Conservation (phyloP, 2,329 filamentous ascomycete species). For the Aspergillus ibericus region DNA sequence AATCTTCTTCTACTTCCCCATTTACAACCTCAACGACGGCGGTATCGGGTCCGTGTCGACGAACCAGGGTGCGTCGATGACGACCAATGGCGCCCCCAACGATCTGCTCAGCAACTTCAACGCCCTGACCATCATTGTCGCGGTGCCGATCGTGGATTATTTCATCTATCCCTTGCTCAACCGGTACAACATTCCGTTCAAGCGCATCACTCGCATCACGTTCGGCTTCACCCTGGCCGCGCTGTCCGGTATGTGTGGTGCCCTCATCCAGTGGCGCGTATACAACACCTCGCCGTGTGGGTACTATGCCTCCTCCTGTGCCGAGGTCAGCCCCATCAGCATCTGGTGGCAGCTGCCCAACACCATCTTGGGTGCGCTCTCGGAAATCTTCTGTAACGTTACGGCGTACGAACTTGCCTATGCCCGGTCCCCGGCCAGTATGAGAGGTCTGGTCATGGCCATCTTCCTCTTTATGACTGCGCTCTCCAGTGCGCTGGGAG, state of each 20-base stretch:
- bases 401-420: slow-evolving; percentile 50
- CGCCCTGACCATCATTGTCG: slow-evolving; percentile 50
- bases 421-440: slow-evolving; percentile 42
- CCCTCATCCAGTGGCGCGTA: slow-evolving; percentile 47
- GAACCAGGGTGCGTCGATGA: slow-evolving; percentile 51
- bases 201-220: slow-evolving; percentile 52
- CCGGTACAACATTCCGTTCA: slow-evolving; percentile 46
- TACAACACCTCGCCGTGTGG: slow-evolving; percentile 50
- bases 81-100: slow-evolving; percentile 53
- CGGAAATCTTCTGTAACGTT: slow-evolving; percentile 45
- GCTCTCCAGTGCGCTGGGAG: slow-evolving; percentile 40
- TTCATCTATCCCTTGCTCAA: slow-evolving; percentile 50
- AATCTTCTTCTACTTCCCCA: slow-evolving; percentile 41
- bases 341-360: slow-evolving; percentile 48
- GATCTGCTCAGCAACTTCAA: slow-evolving; percentile 55
- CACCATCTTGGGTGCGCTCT: slow-evolving; percentile 38
- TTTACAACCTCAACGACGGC: slow-evolving; percentile 42
- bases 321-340: slow-evolving; percentile 39
- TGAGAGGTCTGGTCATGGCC: slow-evolving; percentile 46
- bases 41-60: slow-evolving; percentile 54
- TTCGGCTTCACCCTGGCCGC: slow-evolving; percentile 54
- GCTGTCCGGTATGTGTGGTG: slow-evolving; percentile 41
- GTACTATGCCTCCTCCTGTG: slow-evolving; percentile 41
- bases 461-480: slow-evolving; percentile 45
- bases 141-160: slow-evolving; percentile 51